Evolutionary conservation across 2,329 filamentous ascomycete species (phyloP).

Genomic region (Ilyonectria robusta): DNA sequence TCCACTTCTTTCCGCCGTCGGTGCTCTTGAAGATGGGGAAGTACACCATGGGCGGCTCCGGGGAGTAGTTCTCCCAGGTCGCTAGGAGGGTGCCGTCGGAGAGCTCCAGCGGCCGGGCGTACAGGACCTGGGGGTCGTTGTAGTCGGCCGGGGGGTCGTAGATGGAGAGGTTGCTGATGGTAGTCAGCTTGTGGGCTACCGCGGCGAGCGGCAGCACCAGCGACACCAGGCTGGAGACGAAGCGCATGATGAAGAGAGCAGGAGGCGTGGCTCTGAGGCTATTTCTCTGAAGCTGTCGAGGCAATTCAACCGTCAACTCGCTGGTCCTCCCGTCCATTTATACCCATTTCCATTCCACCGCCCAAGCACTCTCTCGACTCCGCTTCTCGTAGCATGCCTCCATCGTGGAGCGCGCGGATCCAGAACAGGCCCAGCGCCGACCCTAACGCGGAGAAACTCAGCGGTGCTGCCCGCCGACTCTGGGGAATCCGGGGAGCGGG

Average conservation of each 20-base stretch:
- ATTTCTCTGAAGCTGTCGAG: slow-evolving; percentile 9
- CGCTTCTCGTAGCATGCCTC: slow-evolving; percentile 22
- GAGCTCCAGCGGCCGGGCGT: slow-evolving; percentile 62
- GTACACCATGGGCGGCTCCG: slow-evolving; percentile 67
- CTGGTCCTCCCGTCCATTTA: slow-evolving; percentile 15
- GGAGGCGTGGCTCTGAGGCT: not conserved
- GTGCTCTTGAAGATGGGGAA: slow-evolving; percentile 69
- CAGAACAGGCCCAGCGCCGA: slow-evolving; percentile 1
- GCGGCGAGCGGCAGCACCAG: slow-evolving; percentile 24
- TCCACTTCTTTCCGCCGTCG: slow-evolving; percentile 73
- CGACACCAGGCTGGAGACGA: slow-evolving; percentile 18
- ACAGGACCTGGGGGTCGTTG: slow-evolving; percentile 60
- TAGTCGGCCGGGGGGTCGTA: slow-evolving; percentile 58
- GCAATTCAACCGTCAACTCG: not conserved
- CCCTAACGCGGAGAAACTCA: slow-evolving; percentile 28
- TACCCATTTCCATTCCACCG: slow-evolving; percentile 1
- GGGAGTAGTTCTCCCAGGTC: slow-evolving; percentile 71
- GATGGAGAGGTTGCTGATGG: slow-evolving; percentile 52
- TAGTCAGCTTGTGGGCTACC: slow-evolving; percentile 22
- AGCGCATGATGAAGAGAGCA: slow-evolving; percentile 24
- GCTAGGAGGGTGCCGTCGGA: slow-evolving; percentile 62
- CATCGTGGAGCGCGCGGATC: slow-evolving; percentile 28
- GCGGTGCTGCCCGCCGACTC: slow-evolving; percentile 9
- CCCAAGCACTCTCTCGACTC: slow-evolving; percentile 1
- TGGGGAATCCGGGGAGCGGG: slow-evolving; percentile 26